A percentile compares a stretch with the other conserved stretches of the same genome.
These are phyloP conservation scores for Calvatia gigantea DNA, from an alignment of 768 basidiomycete species.

Conservation along the genomic window DNA sequence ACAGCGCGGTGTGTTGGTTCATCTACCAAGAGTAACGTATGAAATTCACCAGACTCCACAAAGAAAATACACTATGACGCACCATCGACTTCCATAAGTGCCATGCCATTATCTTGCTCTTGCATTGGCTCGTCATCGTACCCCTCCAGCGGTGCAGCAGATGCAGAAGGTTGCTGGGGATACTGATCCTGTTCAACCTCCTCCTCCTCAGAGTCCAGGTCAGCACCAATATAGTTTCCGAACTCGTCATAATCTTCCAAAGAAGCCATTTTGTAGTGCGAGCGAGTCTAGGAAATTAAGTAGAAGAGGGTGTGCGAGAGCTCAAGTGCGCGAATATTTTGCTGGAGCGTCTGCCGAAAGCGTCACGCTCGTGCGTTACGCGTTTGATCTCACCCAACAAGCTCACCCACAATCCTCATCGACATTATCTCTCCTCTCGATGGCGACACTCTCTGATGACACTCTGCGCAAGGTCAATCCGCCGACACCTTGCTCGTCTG, in stretches of 20 bases:
- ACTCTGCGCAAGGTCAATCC: slow-evolving; percentile 69
- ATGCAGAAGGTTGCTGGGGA: slow-evolving; percentile 29
- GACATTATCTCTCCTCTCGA: slow-evolving; percentile 19
- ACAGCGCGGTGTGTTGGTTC: slow-evolving; percentile 81
- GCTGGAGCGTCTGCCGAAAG: not conserved
- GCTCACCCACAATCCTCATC: not conserved
- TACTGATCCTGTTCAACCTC: slow-evolving; percentile 48
- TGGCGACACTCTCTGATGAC: slow-evolving; percentile 73
- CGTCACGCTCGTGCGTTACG: slow-evolving; percentile 10
- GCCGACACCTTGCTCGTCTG: slow-evolving; percentile 16
- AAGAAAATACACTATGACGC: slow-evolving; percentile 20
- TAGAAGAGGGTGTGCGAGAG: not conserved
- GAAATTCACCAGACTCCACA: slow-evolving; percentile 1
- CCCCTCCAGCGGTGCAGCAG: slow-evolving; percentile 68
- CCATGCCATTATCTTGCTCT: slow-evolving; percentile 46
- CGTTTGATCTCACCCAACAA: slow-evolving; percentile 5
- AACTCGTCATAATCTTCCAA: slow-evolving; percentile 92
- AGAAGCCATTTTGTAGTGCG: slow-evolving; percentile 36
- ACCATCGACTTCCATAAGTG: slow-evolving; percentile 89
- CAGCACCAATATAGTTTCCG: slow-evolving; percentile 96
- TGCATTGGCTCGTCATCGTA: slow-evolving; percentile 70
- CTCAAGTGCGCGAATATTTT: slow-evolving; percentile 8
- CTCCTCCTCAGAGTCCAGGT: slow-evolving; percentile 84
- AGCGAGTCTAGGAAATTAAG: slow-evolving; percentile 10
- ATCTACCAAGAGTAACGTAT: slow-evolving; percentile 22